Evolutionary conservation across 176 grass and related monocot species (phyloP), one percentile per base, ranked within the genome.

Genomic region (Elaeis guineensis): DNA sequence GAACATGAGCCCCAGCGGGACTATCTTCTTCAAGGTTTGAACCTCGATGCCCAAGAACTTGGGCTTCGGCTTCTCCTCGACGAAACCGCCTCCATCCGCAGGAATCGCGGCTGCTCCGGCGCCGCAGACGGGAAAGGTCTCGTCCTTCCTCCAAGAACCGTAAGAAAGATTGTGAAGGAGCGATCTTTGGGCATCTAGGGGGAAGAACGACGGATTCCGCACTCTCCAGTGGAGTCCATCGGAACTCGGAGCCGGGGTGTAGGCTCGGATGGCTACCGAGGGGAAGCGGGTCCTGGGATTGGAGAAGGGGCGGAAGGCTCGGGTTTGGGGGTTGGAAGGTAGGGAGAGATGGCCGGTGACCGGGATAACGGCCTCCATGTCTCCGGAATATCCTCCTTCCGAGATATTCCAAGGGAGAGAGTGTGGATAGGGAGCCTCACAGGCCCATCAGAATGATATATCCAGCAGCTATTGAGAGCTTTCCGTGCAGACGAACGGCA

Each of bases 1-100:
- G 93, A 98, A 98, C 93, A 98, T 98, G 55, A 92, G 30, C 4
- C 93, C 93, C 30, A 98, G 77, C 16, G 87, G 93, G 19, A 92
- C 57, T 48, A 98, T 98, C 84, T 98, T 98, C 76, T 89, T 92
- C 4, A 98, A 75, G 32, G 93, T 92, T 64, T 20, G 17, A 2
- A 73, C 44, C 63, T 98, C 93, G 4, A 98, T 20, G 24, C 93
- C 84, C 0, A 98, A 73, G 21, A 98, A 83, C 62, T 83, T 98
- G 21, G 75, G 69, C 59, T 77, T 71, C 49, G 72, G 39, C n/a
- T 48, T 62, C 59, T 19, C 59, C 50, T 63, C 59, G n/a, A 57
- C 52, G 24, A 65, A 56, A 3, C 52, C 65, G 4, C 26, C 29
- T 3, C 65, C 65, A 17, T 25, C 65, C 19, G 44, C 67, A 7